A percentile compares a stretch with the other conserved stretches of the same genome.
Evolutionary conservation across 768 basidiomycete genomes (phyloP).

Genomic region (Mycena alexandri): DNA sequence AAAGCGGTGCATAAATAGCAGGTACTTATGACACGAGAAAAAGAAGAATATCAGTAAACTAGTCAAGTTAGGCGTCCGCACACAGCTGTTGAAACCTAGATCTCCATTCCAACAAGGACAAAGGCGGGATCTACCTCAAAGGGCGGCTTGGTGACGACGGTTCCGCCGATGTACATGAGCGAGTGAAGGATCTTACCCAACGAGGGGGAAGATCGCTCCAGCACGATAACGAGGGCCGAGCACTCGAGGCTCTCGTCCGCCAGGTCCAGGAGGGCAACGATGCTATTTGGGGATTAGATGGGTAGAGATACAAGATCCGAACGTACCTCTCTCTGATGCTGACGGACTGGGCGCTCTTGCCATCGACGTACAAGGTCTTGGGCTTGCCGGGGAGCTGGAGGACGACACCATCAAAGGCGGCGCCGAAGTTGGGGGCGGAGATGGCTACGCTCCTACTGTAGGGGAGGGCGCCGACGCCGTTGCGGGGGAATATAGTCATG

Average conservation of each 20-base stretch:
- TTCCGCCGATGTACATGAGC: slow-evolving; percentile 93
- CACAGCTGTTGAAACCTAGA: slow-evolving; percentile 53
- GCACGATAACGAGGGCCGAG: slow-evolving; percentile 81
- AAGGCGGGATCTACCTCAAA: slow-evolving; percentile 83
- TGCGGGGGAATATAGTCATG: slow-evolving; percentile 81
- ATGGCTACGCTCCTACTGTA: slow-evolving; percentile 82
- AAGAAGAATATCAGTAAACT: slow-evolving; percentile 21
- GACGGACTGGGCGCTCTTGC: slow-evolving; percentile 83
- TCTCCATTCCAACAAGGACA: slow-evolving; percentile 89
- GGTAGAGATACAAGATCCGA: slow-evolving; percentile 18
- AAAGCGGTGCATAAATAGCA: slow-evolving; percentile 32
- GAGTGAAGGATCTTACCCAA: slow-evolving; percentile 86
- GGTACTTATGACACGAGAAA: slow-evolving; percentile 20
- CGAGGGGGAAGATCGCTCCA: slow-evolving; percentile 79
- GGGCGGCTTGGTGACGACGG: slow-evolving; percentile 84
- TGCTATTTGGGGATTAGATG: slow-evolving; percentile 56
- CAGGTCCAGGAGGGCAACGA: slow-evolving; percentile 88
- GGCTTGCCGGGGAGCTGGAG: slow-evolving; percentile 77
- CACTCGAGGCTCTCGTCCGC: slow-evolving; percentile 88
- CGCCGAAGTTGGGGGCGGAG: slow-evolving; percentile 74
- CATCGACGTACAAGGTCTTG: slow-evolving; percentile 88
- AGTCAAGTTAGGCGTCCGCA: slow-evolving; percentile 17
- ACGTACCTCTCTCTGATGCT: slow-evolving; percentile 85
- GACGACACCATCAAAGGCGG: slow-evolving; percentile 82
- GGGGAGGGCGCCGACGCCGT: slow-evolving; percentile 76